Conservation (phyloP, 805 yeast species). For the Wickerhamomyces queroliae region DNA sequence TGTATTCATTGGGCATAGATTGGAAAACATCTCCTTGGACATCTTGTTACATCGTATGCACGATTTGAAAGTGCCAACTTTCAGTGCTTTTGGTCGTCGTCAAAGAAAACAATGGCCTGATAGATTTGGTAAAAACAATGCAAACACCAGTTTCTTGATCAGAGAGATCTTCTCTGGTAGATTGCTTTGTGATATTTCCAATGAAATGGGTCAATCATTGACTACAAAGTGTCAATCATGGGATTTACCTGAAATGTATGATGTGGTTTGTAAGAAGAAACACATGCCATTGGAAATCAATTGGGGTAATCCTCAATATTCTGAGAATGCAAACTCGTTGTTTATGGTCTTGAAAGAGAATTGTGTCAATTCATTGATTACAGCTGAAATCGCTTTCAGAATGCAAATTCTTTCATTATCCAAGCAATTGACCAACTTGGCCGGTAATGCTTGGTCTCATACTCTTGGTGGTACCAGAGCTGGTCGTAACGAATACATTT, state of each 20-base stretch:
- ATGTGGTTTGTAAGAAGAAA: constrained; percentile 63
- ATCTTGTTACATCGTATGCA: constrained; percentile 77
- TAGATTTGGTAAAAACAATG: constrained; percentile 49
- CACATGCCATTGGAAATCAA: constrained; percentile 66
- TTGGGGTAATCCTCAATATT: constrained; percentile 57
- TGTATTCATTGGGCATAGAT: constrained; percentile 79
- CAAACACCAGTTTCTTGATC: constrained; percentile 47
- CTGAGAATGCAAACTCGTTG: constrained; percentile 61
- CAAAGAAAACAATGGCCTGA: constrained; percentile 75
- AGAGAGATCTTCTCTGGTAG: constrained; percentile 80
- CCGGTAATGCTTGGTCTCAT: constrained; percentile 97
- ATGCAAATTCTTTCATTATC: constrained; percentile 85
- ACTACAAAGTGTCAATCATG: constrained; percentile 91
- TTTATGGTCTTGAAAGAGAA: constrained; percentile 69
- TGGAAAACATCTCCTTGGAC: constrained; percentile 75
- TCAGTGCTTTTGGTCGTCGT: constrained; percentile 83
- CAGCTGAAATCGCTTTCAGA: constrained; percentile 75
- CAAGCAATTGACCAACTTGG: constrained; percentile 84
- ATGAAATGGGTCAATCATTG: constrained; percentile 90
- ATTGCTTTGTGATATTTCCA: constrained; percentile 85
- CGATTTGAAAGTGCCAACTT: constrained; percentile 64
- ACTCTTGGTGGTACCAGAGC: constrained; percentile 94
- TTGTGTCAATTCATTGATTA: constrained; percentile 56
- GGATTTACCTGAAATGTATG: constrained; percentile 90
- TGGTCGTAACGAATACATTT: constrained; percentile 89